These are phyloP conservation scores for Phytophthora tentaculata DNA, from an alignment of 352 stramenopile species.

Conservation along the genomic window DNA sequence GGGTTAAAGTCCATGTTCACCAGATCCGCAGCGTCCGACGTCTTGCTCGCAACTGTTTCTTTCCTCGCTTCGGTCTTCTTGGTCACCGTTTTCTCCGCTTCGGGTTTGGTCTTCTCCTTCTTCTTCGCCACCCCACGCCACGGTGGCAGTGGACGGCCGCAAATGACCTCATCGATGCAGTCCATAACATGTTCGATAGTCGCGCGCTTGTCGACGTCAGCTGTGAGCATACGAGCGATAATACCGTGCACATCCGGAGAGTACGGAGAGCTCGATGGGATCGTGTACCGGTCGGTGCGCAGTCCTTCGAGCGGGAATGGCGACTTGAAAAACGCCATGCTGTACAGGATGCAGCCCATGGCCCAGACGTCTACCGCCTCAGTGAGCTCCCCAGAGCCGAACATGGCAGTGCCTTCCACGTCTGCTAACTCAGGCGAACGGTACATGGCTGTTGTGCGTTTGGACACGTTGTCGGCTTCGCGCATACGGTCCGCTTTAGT, in stretches of 20 bases:
- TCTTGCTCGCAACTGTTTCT: conserved; percentile 50
- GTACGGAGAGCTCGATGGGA: conserved; percentile 91
- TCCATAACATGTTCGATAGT: conserved; percentile 94
- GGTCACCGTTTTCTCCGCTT: conserved; percentile 5
- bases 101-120: conserved; percentile 29
- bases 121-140: conserved; percentile 36
- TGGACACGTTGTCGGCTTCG: conserved; percentile 95
- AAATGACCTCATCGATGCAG: conserved; percentile 79
- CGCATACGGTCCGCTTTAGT: conserved; percentile 86
- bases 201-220: conserved; percentile 89
- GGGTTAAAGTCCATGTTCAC: conserved; percentile 77
- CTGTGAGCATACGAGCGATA: conserved; percentile 92
- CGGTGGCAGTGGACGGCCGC: conserved; percentile 46
- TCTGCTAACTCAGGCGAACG: conserved; percentile 97
- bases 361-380: conserved; percentile 94
- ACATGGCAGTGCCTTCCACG: conserved; percentile 91
- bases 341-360: conserved; percentile 97
- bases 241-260: conserved; percentile 88
- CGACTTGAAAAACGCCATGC: conserved; percentile 95
- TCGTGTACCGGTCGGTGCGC: conserved; percentile 93
- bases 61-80: conserved; percentile 71
- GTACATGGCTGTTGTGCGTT: conserved; percentile 98
- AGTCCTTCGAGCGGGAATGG: conserved; percentile 96
- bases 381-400: conserved; percentile 91
- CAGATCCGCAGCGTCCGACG: conserved; percentile 48